Base-by-base conservation (phyloP, 129 eudicot genomes). In the Chrysanthemum lavandulifolium region DNA sequence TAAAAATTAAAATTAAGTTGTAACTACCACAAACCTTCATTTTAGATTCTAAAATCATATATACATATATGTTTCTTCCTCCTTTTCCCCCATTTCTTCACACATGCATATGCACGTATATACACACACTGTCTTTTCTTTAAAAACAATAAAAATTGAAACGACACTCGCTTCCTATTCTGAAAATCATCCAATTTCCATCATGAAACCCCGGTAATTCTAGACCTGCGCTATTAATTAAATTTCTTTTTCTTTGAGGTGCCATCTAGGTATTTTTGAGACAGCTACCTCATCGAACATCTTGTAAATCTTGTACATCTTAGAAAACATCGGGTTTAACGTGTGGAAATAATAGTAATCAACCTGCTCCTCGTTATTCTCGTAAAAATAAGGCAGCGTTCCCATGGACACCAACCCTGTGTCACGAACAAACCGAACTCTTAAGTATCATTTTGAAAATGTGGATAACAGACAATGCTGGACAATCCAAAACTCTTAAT, bases 341-440 rank as follows among this genome's bases (percentile, higher is more conserved):
- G 55, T 45, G 45, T 65, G 43, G 11, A 81, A 75, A 43, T 78
- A 12, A 43, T 78, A 12, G 49, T 57, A 2, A 59, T 89, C 92
- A 56, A 86, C 82, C 61, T 73, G 80, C 13, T 52, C 82, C 74
- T 84, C 88, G 18, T 82, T 73, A 66, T 60, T 76, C 65, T 89
- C 92, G 50, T 84, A 89, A 51, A 86, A 23, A 72, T 78, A 76
- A 10, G 96, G 96, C 14, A 86, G 61, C 0, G 78, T 82, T 74
- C 73, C 86, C 82, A 89, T 15, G 76, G 82, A 78, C 15, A 82
- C 21, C 2, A 80, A 63, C 10, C 84, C 91, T 86, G 51, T 53
- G 12, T 2, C 40, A 64, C 19, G 51, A 71, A 11, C 6, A 10
- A 59, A 58, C 2, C 27, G 21, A 73, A 43, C 58, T 53, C 16